Percentiles rank a stretch among this genome's conserved stretches.
These are phyloP conservation scores for Andrographis paniculata DNA, from an alignment of 305 asterid species.

Conservation along the genomic window DNA sequence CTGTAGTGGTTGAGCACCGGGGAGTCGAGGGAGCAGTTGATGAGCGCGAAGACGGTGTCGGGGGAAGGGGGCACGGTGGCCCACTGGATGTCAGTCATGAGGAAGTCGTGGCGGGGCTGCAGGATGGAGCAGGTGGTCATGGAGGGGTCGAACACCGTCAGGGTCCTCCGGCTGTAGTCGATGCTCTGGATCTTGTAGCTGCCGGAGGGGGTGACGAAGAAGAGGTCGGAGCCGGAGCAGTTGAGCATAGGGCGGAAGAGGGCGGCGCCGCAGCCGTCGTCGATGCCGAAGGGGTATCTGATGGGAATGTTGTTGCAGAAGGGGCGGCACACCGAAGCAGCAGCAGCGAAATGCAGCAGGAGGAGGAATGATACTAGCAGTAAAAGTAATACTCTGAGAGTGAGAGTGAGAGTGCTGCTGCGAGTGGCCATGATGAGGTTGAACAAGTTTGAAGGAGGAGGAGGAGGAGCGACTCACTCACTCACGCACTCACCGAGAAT, in stretches of 20 bases:
- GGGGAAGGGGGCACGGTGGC: constrained; percentile 71
- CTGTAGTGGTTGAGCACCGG: constrained; percentile 77
- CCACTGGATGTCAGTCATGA: constrained; percentile 65
- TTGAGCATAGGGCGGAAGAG: constrained; percentile 64
- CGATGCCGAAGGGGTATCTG: constrained; percentile 71
- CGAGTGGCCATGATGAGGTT: too few relatives aligned
- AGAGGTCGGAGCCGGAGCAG: constrained; percentile 57
- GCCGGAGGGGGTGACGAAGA: constrained; percentile 79
- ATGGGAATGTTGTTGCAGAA: constrained; percentile 73
- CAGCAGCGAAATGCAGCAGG: too few relatives aligned
- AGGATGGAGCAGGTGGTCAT: constrained; percentile 92
- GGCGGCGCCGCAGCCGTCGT: constrained; percentile 84
- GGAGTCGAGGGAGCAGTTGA: constrained; percentile 82
- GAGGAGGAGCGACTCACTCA: too few relatives aligned
- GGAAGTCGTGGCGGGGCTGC: constrained; percentile 79
- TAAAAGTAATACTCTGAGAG: too few relatives aligned
- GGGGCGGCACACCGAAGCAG: too few relatives aligned
- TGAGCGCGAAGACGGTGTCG: constrained; percentile 66
- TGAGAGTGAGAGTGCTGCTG: too few relatives aligned
- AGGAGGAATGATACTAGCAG: too few relatives aligned
- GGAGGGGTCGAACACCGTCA: constrained; percentile 62
- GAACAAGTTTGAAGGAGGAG: too few relatives aligned
- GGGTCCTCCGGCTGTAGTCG: constrained; percentile 41
- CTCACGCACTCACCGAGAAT: too few relatives aligned
- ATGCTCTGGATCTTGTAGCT: constrained; percentile 65